These are phyloP conservation scores for Rhodotorula diobovata DNA, from an alignment of 768 basidiomycete species.

Conservation along the genomic window DNA sequence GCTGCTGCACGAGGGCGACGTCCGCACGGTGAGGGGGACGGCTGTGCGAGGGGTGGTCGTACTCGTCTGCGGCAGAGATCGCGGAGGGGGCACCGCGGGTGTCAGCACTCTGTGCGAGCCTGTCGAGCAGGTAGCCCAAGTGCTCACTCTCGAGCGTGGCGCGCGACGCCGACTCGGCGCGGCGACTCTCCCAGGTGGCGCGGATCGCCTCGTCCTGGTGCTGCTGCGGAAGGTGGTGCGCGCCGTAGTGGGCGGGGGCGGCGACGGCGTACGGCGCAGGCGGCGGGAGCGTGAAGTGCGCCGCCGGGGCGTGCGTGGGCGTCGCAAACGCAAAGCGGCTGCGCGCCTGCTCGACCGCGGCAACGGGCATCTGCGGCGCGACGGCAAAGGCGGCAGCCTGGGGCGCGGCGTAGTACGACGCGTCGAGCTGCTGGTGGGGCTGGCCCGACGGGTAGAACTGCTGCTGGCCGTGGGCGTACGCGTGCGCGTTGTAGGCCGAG, in stretches of 20 bases:
- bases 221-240: not conserved
- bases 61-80: conserved; percentile 2
- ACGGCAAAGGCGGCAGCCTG: not conserved
- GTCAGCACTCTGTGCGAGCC: conserved; percentile 30
- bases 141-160: conserved; percentile 34
- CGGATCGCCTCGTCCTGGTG: conserved; percentile 26
- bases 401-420: not conserved
- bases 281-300: conserved; percentile 24
- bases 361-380: not conserved
- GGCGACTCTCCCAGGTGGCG: conserved; percentile 12
- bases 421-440: conserved; percentile 1
- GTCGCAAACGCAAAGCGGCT: conserved; percentile 35
- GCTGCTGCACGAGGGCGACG: too few relatives aligned
- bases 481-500: conserved; percentile 2
- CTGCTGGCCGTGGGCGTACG: conserved; percentile 12
- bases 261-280: conserved; percentile 14
- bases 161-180: conserved; percentile 27
- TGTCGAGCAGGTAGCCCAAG: conserved; percentile 26
- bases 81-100: not conserved
- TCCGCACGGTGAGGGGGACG: conserved; percentile 13
- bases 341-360: conserved; percentile 18
- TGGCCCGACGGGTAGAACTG: conserved; percentile 1
- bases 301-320: conserved; percentile 1
- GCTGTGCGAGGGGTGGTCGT: conserved; percentile 25
- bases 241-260: conserved; percentile 1